Evolutionary conservation across 208 protist species (phyloP), one percentile per base, ranked within the genome.

Genomic region (Trypanosoma mega): DNA sequence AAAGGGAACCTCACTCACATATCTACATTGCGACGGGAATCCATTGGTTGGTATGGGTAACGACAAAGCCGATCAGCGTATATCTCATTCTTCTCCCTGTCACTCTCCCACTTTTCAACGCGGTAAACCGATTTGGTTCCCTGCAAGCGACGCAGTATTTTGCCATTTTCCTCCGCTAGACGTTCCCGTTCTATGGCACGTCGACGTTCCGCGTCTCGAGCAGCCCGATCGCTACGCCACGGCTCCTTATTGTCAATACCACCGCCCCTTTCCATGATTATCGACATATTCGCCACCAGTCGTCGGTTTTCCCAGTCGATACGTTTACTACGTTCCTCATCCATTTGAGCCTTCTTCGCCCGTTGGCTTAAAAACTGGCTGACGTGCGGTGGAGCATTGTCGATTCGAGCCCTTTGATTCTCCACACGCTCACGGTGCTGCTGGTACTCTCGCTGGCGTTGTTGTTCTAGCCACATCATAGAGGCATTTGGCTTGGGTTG

Each of bases 211-310:
- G 79, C 81, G 58, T 72, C 62, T 30, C 73, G 62, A 14, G 55
- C 70, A 16, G 58, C 80, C 44, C 82, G 75, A 54, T 71, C 36
- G 36, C 70, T 67, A 2, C 70, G 66, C 78, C 79, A 90, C 30
- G 83, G 83, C 55, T 78, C 76, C 29, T 62, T 76, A 41, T 80
- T 90, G 63, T 90, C 83, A 27, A 90, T 67, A 37, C 69, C 68
- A 44, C 83, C 76, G 12, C 68, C 69, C 12, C 68, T 75, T 24
- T 81, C 60, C 80, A 87, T 90, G 50, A 90, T 90, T 54, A 74
- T 45, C 34, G 77, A 56, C 74, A 90, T 82, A 46, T 74, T 74
- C 26, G 70, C 66, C 21, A 87, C 83, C 21, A 90, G 58, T 30
- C 76, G 59, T 43, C 68, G 52, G 61, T 90, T 90, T 47, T 85